phyloP scores from a whole-genome alignment of 805 yeast genomes.

The Myxozyma lipomycoides region DNA sequence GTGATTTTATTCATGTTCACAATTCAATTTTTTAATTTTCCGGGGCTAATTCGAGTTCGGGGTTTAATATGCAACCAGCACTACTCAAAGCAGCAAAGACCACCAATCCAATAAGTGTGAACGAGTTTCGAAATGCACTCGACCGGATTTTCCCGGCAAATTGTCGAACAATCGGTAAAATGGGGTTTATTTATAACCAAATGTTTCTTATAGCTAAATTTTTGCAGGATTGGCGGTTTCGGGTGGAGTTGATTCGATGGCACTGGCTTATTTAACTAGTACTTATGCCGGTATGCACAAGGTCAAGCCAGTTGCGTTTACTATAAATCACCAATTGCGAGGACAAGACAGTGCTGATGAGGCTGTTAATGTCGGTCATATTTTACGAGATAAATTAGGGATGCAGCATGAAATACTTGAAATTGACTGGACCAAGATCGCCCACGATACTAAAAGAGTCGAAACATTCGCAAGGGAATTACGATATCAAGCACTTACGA shows the following conservation, averaged over 20 bases:
- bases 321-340: slow-evolving; percentile 63
- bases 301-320: slow-evolving; percentile 44
- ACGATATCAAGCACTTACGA: slow-evolving; percentile 47
- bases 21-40: no score
- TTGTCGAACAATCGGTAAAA: no score
- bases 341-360: slow-evolving; percentile 48
- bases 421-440: slow-evolving; percentile 2
- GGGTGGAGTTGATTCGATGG: slow-evolving; percentile 83
- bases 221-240: slow-evolving; percentile 57
- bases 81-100: no score
- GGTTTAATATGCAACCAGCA: no score
- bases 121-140: no score
- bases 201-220: no score
- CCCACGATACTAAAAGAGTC: not conserved
- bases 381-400: slow-evolving; percentile 4
- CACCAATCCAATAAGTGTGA: no score
- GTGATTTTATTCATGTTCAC: no score
- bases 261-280: slow-evolving; percentile 51
- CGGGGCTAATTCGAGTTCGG: no score
- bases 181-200: no score
- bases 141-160: no score
- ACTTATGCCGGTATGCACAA: slow-evolving; percentile 37
- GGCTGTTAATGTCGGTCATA: slow-evolving; percentile 37
- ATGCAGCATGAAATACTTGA: slow-evolving; percentile 1
- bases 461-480: slow-evolving; percentile 48